These are phyloP conservation scores for Amoebophrya sp. DNA, from an alignment of 169 alveolate species.

Conservation along the genomic window DNA sequence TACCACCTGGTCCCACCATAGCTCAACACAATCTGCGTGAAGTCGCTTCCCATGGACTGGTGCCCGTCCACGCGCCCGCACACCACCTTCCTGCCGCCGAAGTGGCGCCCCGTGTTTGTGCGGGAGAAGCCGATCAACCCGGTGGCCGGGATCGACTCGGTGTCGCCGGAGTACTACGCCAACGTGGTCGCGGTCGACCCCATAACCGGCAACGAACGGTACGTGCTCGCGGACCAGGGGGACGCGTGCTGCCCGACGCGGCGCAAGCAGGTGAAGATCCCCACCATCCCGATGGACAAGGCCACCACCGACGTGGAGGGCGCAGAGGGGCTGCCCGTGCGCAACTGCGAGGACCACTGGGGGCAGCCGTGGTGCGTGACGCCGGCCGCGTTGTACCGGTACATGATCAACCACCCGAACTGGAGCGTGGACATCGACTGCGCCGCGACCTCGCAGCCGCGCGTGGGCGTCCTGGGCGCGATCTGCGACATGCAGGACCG, in stretches of 20 bases:
- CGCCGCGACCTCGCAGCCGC: conserved; percentile 1
- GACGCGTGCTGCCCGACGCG: background rate
- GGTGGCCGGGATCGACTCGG: background rate
- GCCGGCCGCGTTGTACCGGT: background rate
- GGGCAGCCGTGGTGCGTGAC: background rate
- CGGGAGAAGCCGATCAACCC: background rate
- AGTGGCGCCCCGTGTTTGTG: background rate
- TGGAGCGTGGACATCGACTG: background rate
- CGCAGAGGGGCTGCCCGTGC: background rate
- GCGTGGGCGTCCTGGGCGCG: background rate
- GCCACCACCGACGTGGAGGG: background rate
- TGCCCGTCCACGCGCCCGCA: background rate
- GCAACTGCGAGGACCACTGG: conserved; percentile 5
- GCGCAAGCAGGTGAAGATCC: background rate
- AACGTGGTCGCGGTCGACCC: background rate
- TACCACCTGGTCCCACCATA: no score
- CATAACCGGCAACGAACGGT: background rate
- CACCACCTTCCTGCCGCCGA: background rate
- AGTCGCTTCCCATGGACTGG: background rate
- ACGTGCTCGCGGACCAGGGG: background rate
- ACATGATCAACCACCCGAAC: background rate
- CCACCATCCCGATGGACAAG: background rate
- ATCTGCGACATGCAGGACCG: background rate
- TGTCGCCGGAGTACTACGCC: background rate
- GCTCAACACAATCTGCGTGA: background rate